Conservation (phyloP, 2,329 filamentous ascomycete genomes). For the Rhexocercosporidium sp. region DNA sequence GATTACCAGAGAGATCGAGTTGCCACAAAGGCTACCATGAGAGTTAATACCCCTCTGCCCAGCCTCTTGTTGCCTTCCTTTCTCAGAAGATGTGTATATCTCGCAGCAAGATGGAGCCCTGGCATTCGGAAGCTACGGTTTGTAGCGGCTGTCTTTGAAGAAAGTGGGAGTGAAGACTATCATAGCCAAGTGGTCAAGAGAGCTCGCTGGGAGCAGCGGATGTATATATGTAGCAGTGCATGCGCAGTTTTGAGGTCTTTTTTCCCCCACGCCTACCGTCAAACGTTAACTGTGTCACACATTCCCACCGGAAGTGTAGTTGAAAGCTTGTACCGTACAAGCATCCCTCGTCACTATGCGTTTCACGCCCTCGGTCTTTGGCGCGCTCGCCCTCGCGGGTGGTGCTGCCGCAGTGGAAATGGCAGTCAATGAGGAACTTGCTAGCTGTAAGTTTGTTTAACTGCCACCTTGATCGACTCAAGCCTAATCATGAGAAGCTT, state of each 20-base stretch:
- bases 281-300: neutral
- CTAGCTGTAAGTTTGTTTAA: neutral
- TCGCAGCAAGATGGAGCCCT: neutral
- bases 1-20: neutral
- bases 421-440: conserved; percentile 13
- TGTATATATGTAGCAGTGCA: conserved; percentile 3
- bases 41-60: conserved; percentile 6
- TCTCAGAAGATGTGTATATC: conserved; percentile 10
- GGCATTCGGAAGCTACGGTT: neutral
- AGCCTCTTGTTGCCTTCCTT: conserved; percentile 26
- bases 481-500: neutral
- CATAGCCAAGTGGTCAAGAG: neutral
- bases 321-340: conserved; percentile 5
- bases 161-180: neutral
- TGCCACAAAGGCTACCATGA: neutral
- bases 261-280: neutral
- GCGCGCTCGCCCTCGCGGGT: conserved; percentile 9
- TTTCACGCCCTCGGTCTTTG: conserved; percentile 2
- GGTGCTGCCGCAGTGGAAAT: conserved; percentile 7
- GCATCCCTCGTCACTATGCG: conserved; percentile 1
- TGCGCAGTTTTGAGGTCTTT: conserved; percentile 15
- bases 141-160: conserved; percentile 6
- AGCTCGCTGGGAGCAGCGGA: conserved; percentile 16
- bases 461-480: neutral
- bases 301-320: neutral